Conservation (phyloP, 2,329 filamentous ascomycete genomes). For the Ophiostoma sp. region DNA sequence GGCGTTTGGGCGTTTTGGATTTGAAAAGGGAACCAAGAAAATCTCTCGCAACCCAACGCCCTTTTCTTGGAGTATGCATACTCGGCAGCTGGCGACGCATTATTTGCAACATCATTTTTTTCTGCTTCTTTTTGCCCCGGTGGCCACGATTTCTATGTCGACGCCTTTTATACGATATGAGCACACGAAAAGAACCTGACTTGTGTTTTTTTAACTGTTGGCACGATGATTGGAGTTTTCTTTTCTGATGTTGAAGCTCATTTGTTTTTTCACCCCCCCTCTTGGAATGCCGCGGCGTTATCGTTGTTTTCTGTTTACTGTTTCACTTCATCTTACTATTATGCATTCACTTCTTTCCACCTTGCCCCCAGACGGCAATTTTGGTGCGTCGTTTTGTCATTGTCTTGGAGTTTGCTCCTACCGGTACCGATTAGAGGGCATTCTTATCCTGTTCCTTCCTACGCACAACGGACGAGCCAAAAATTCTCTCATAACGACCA, state of each 20-base stretch:
- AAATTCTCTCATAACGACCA: not conserved
- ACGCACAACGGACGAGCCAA: not conserved
- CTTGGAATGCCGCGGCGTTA: constrained; percentile 1
- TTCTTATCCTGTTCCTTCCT: not conserved
- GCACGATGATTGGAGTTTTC: not conserved
- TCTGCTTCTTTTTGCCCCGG: not conserved
- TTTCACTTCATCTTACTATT: not conserved
- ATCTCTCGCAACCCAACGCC: not conserved
- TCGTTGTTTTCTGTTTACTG: not conserved
- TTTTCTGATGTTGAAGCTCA: not conserved
- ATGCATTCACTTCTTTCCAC: not conserved
- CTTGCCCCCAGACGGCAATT: not conserved
- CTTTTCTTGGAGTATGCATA: not conserved
- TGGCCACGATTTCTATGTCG: constrained; percentile 11
- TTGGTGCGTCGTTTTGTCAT: not conserved
- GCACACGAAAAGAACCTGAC: not conserved
- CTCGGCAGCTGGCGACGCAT: not conserved
- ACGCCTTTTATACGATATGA: not conserved
- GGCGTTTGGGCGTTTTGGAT: not conserved
- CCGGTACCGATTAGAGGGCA: not conserved
- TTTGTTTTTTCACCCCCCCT: not conserved
- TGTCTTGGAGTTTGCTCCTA: not conserved
- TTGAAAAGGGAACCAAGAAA: constrained; percentile 4
- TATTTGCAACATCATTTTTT: not conserved
- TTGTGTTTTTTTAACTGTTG: not conserved